Evolutionary conservation across 1,284 basidiomycete genomes (phyloP), one percentile per base, ranked within the genome.

Genomic region (Sphaerobolus stellatus): DNA sequence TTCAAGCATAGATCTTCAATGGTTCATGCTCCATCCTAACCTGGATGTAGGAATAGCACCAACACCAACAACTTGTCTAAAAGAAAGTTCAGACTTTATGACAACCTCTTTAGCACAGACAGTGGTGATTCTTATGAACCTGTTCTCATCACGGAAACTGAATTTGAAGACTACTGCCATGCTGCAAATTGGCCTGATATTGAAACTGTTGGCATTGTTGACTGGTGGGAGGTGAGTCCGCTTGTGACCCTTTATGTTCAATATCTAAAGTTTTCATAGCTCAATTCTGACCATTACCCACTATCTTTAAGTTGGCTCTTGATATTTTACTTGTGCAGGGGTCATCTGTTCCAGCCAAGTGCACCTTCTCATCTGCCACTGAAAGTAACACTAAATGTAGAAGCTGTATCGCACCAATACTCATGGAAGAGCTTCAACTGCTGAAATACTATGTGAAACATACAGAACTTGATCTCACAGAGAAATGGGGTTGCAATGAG

Each of bases 261-360:
- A 36, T 11, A 36, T n/a, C n/a, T n/a, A n/a, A 36, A 11, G 18
- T 52, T 50, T 36, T 43, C 47, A 24, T 14, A 62, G 58, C 18
- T 28, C 25, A 50, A 50, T 33, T 27, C 56, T 48, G 25, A n/a
- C 14, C 27, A 48, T 22, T 61, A 52, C 63, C 65, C 2, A 20
- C 52, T 2, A 22, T 66, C 2, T 65, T 51, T 38, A 38, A 36
- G 1, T 48, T 66, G 6, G 61, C 64, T 2, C 52, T 64, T 14
- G 66, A 69, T 47, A 50, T 66, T 7, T 47, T 68, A 3, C 64
- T 66, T 2, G 59, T 60, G 9, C 64, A 66, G 31, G 66, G 59
- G 4, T 67, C 66, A 2, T 52, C 64, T n/a, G 67, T 68, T 5
- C 59, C 66, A 1, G 65, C 60, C 40, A 64, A 68, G 31, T 56